Evolutionary conservation across 352 stramenopile species (phyloP).

Genomic region (Hyaloperonospora arabidopsidis): DNA sequence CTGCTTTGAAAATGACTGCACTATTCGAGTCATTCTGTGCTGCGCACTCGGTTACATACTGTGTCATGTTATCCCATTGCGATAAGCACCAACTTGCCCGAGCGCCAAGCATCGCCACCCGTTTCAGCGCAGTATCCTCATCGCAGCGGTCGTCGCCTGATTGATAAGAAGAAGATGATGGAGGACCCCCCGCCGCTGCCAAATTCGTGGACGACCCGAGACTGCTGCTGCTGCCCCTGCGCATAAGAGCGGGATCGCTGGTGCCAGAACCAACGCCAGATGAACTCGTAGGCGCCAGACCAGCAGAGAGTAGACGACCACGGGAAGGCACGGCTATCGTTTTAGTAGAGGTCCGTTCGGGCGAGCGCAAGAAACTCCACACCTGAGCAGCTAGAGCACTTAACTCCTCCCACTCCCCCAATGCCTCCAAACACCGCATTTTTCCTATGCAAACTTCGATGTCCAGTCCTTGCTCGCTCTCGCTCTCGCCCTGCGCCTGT

Average conservation of each 20-base stretch:
- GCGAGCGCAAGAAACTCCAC: conserved; percentile 32
- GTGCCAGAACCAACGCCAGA: conserved; percentile 9
- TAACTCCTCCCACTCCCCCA: conserved; percentile 93
- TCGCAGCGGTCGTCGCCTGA: conserved; percentile 30
- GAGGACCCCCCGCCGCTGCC: conserved; percentile 9
- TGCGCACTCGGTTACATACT: conserved; percentile 57
- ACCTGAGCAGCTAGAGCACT: conserved; percentile 81
- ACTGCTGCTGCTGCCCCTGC: conserved; percentile 30
- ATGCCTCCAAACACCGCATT: conserved; percentile 95
- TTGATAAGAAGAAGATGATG: conserved; percentile 19
- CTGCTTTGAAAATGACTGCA: conserved; percentile 19
- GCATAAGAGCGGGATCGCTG: conserved; percentile 13
- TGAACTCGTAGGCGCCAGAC: conserved; percentile 5
- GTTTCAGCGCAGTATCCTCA: conserved; percentile 43
- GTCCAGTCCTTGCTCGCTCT: conserved; percentile 39
- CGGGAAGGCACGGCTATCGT: conserved; percentile 6
- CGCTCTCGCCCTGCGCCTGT: conserved; percentile 16
- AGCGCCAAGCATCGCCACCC: conserved; percentile 72
- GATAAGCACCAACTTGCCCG: conserved; percentile 80
- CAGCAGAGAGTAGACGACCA: conserved; percentile 14
- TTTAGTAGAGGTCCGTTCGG: conserved; percentile 14
- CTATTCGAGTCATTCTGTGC: conserved; percentile 23
- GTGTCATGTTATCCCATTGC: conserved; percentile 77
- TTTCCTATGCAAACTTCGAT: conserved; percentile 93
- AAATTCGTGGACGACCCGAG: conserved; percentile 29